Percentiles rank a stretch among this genome's conserved stretches.
Evolutionary conservation across 441 rosid genomes (phyloP).

Genomic region (Erysimum cheiri): DNA sequence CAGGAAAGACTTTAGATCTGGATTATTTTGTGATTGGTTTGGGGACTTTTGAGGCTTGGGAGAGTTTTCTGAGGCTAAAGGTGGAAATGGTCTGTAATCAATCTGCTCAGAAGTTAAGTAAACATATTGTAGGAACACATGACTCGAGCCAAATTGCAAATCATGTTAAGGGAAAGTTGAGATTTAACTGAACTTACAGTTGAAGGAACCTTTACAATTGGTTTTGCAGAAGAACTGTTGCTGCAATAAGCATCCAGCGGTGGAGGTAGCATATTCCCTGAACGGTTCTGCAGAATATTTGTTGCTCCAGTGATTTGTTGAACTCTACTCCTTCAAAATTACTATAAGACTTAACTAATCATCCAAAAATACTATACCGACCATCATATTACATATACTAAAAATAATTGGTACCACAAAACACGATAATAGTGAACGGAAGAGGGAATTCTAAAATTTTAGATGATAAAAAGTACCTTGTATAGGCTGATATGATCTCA

Average conservation of each 20-base stretch:
- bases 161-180: not conserved
- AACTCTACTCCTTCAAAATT: conserved; percentile 59
- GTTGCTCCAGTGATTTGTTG: conserved; percentile 60
- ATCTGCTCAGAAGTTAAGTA: conserved; percentile 9
- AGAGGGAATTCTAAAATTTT: not conserved
- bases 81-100: conserved; percentile 6
- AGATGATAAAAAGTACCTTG: conserved; percentile 54
- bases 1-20: not conserved
- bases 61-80: not conserved
- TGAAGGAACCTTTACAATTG: conserved; percentile 48
- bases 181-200: conserved; percentile 47
- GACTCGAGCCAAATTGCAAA: not conserved
- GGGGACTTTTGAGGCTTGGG: not conserved
- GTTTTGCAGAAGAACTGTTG: conserved; percentile 49
- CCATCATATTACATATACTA: conserved; percentile 25
- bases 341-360: conserved; percentile 44
- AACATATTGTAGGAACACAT: conserved; percentile 16
- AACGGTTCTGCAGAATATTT: conserved; percentile 47
- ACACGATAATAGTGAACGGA: not conserved
- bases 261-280: conserved; percentile 63
- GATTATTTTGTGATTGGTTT: conserved; percentile 9
- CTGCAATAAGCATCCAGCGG: conserved; percentile 52
- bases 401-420: not conserved
- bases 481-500: conserved; percentile 78
- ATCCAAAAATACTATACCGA: conserved; percentile 42